Evolutionary conservation across 1,139 yeast genomes (phyloP).

Genomic region (Pichia sp.): DNA sequence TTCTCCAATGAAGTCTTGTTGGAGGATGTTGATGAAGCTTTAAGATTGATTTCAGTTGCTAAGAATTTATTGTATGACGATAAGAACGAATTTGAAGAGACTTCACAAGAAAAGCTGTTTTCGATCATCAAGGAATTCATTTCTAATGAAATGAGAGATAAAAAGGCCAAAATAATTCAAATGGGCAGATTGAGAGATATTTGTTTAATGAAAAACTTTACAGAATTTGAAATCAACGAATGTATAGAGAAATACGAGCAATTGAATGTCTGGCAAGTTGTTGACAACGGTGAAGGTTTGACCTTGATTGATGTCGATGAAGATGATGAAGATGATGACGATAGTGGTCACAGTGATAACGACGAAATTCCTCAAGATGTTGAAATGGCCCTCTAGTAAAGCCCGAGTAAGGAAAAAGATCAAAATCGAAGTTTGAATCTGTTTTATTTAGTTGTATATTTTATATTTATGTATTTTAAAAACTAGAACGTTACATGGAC

Average conservation of each 20-base stretch:
- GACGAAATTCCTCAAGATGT: constrained; percentile 7
- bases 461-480: no score
- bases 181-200: constrained; percentile 55
- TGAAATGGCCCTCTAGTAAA: not conserved
- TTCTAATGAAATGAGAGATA: constrained; percentile 13
- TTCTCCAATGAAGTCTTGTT: constrained; percentile 62
- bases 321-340: constrained; percentile 7
- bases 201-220: constrained; percentile 78
- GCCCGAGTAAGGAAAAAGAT: no score
- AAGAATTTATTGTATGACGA: constrained; percentile 66
- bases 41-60: constrained; percentile 78
- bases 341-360: not conserved
- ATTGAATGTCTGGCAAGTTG: constrained; percentile 69
- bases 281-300: constrained; percentile 55
- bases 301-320: constrained; percentile 27
- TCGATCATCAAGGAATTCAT: constrained; percentile 32
- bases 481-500: no score
- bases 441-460: no score
- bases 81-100: constrained; percentile 42
- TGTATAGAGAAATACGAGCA: constrained; percentile 70
- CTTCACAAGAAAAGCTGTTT: constrained; percentile 38
- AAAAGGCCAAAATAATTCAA: constrained; percentile 30
- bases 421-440: no score
- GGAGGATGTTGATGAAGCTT: constrained; percentile 92
- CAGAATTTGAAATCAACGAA: constrained; percentile 66